phyloP scores from a whole-genome alignment of 2,329 filamentous ascomycete species.

The Aspergillus sergii region DNA sequence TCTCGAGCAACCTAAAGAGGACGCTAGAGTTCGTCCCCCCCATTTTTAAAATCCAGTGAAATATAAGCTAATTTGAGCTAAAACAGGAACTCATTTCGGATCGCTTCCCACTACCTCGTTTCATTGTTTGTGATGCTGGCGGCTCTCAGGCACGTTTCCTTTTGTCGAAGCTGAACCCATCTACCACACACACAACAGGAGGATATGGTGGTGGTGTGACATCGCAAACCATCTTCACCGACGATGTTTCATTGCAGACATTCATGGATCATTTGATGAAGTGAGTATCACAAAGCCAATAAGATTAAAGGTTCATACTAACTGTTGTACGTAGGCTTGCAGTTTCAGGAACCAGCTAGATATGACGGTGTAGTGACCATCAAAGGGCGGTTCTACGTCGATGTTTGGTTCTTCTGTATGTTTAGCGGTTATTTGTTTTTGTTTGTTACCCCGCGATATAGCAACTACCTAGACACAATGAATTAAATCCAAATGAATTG shows the following conservation, averaged over 20 bases:
- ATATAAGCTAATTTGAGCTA: slow-evolving; percentile 7
- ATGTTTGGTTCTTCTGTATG: slow-evolving; percentile 42
- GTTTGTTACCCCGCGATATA: slow-evolving; percentile 31
- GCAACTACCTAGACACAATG: slow-evolving; percentile 33
- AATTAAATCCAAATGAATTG: slow-evolving; percentile 24
- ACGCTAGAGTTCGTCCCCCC: slow-evolving; percentile 74
- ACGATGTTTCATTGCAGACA: slow-evolving; percentile 95
- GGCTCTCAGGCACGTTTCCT: slow-evolving; percentile 97
- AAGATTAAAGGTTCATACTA: slow-evolving; percentile 23
- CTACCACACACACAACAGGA: slow-evolving; percentile 91
- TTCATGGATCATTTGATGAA: slow-evolving; percentile 99
- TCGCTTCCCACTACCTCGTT: slow-evolving; percentile 94
- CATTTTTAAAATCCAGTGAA: background rate
- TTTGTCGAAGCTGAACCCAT: slow-evolving; percentile 94
- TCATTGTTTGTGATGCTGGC: slow-evolving; percentile 98
- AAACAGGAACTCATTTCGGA: slow-evolving; percentile 91
- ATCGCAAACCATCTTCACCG: slow-evolving; percentile 97
- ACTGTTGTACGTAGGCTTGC: slow-evolving; percentile 45
- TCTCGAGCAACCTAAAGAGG: slow-evolving; percentile 91
- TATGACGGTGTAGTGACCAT: slow-evolving; percentile 35
- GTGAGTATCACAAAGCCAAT: slow-evolving; percentile 54
- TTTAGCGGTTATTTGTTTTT: slow-evolving; percentile 43
- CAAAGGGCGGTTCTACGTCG: slow-evolving; percentile 35
- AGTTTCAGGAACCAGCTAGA: slow-evolving; percentile 53
- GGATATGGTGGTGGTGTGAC: slow-evolving; percentile 88